phyloP scores from a whole-genome alignment of 208 protist species.

The Novymonas esmeraldas region DNA sequence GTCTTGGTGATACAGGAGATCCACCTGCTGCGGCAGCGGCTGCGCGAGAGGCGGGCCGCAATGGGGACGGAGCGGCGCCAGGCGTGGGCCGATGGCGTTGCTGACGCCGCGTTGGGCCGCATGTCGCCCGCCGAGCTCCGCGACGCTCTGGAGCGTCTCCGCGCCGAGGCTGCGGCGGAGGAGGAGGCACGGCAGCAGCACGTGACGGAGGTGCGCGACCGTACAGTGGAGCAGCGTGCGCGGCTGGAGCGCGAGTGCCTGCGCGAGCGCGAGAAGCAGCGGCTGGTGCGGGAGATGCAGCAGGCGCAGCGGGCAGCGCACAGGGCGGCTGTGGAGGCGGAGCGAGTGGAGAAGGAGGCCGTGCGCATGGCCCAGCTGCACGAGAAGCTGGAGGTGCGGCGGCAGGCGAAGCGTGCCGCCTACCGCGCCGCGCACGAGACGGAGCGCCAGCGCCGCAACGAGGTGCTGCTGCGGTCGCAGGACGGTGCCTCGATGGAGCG shows the following conservation, averaged over 20 bases:
- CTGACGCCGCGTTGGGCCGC: slow-evolving; percentile 24
- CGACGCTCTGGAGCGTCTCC: slow-evolving; percentile 25
- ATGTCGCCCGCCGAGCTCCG: slow-evolving; percentile 35
- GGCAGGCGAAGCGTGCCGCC: slow-evolving; percentile 37
- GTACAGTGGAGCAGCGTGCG: slow-evolving; percentile 31
- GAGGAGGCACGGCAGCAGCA: slow-evolving; percentile 34
- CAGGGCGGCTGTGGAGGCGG: slow-evolving; percentile 32
- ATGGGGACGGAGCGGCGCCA: slow-evolving; percentile 27
- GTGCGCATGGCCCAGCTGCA: slow-evolving; percentile 54
- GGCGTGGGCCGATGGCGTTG: slow-evolving; percentile 18
- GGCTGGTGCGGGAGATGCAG: slow-evolving; percentile 32
- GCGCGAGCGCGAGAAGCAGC: slow-evolving; percentile 40
- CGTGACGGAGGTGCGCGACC: slow-evolving; percentile 17
- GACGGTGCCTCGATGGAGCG: slow-evolving; percentile 68
- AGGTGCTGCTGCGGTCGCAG: slow-evolving; percentile 60
- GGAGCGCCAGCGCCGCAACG: slow-evolving; percentile 59
- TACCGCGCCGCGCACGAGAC: slow-evolving; percentile 30
- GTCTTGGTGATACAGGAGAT: slow-evolving; percentile 69
- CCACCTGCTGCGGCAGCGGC: slow-evolving; percentile 50
- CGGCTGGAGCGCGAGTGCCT: slow-evolving; percentile 34
- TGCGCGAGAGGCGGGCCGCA: slow-evolving; percentile 36
- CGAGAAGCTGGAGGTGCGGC: slow-evolving; percentile 51
- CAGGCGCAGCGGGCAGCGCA: slow-evolving; percentile 23
- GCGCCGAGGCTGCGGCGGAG: slow-evolving; percentile 19
- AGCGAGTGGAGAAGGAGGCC: slow-evolving; percentile 34